Base-by-base conservation (phyloP, 2,329 filamentous ascomycete genomes). In the Didymella pomorum region DNA sequence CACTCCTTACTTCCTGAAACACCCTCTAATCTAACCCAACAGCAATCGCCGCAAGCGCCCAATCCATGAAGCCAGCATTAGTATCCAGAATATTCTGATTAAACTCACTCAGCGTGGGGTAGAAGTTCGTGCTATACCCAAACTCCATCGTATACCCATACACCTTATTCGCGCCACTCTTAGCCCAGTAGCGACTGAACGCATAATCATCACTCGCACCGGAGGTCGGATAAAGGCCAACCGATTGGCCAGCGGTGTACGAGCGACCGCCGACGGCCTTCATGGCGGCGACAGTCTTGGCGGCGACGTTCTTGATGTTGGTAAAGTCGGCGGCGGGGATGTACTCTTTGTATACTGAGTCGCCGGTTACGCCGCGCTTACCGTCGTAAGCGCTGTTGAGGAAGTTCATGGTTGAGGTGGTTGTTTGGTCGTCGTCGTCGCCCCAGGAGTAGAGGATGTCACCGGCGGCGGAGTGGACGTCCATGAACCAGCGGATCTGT, bases 381-480 rank as follows among this genome's bases (percentile, higher is more conserved):
- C 79, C 79, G 56, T 87, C 80, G 58, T 82, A 87, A 4, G 79
- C 71, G 2, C 74, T 52, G 77, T 86, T 87, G 25, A 77, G 68
- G 71, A 86, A 85, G 73, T 80, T 86, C 78, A 83, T 82, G 47
- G 65, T 65, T 0, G 79, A 67, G 44, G 79, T 77, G 0, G 71
- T 77, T 50, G 73, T 74, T 71, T 87, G 84, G 56, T 81, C 76
- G 45, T 82, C 78, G 62, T 87, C 84, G 61, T 84, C 82, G 21
- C 85, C 84, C 84, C 84, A 87, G 53, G 77, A 79, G 72, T 86
- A 86, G 14, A 87, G 72, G 18, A 87, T 76, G 29, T 81, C 76
- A 2, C 82, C 83, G 0, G 79, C 77, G 26, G 78, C 82, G 1
- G 84, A 85, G 77, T 87, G 85, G 43, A 87, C 77, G 62, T 87